Conservation (phyloP, 371 early-diverging fungal genomes). For the Amoeboaphelidium occidentale region DNA sequence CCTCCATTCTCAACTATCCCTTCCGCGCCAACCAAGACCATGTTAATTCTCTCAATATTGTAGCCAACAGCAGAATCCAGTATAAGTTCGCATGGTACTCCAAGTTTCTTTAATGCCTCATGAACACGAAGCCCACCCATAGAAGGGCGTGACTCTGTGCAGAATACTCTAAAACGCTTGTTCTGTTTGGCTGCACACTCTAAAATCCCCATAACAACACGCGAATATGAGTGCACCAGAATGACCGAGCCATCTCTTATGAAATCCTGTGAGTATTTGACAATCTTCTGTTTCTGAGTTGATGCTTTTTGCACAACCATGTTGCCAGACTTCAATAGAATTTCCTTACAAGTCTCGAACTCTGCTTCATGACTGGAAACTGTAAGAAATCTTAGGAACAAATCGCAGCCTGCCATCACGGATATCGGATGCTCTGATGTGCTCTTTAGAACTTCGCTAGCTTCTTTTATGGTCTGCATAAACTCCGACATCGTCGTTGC, state of each 20-base stretch:
- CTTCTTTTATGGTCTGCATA: too few species aligned
- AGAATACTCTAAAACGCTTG: conserved; percentile 40
- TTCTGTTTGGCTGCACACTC: conserved; percentile 45
- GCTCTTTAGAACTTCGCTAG: too few species aligned
- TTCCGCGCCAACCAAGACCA: conserved; percentile 86
- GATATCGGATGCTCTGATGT: too few species aligned
- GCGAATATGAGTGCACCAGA: conserved; percentile 82
- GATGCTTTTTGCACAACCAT: too few species aligned
- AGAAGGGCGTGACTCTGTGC: conserved; percentile 14
- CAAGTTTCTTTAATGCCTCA: conserved; percentile 34
- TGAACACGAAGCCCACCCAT: conserved; percentile 21
- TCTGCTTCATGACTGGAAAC: too few species aligned
- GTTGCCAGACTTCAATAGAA: too few species aligned
- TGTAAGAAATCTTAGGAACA: too few species aligned
- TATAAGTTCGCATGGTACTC: conserved; percentile 65
- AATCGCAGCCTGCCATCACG: too few species aligned
- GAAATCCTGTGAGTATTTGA: background rate
- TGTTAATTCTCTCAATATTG: conserved; percentile 70
- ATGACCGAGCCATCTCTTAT: conserved; percentile 20
- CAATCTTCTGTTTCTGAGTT: too few species aligned
- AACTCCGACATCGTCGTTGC: too few species aligned
- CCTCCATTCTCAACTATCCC: conserved; percentile 94
- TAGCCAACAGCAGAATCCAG: conserved; percentile 80
- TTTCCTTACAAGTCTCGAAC: too few species aligned
- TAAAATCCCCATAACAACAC: conserved; percentile 66